A percentile compares a stretch with the other conserved stretches of the same genome.
phyloP scores from a whole-genome alignment of 2,329 filamentous ascomycete genomes.

The Scortechinia acanthostroma region DNA sequence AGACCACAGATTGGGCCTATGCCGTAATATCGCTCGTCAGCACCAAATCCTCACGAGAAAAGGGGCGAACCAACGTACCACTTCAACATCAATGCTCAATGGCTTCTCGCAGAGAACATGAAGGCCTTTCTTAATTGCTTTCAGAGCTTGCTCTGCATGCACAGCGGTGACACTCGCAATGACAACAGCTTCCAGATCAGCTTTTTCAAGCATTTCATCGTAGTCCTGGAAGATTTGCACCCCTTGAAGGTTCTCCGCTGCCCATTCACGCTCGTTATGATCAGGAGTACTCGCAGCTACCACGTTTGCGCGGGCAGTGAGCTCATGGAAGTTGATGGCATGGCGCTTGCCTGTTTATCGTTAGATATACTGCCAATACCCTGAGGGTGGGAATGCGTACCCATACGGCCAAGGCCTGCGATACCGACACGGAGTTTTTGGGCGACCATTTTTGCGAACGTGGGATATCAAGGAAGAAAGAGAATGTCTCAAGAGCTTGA shows the following conservation, averaged over 20 bases:
- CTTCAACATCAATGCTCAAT: conserved; percentile 18
- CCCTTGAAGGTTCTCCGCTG: conserved; percentile 5
- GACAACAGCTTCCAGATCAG: conserved; percentile 7
- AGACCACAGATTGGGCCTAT: conserved; percentile 17
- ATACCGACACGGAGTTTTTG: conserved; percentile 32
- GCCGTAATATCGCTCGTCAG: not conserved
- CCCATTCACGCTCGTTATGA: conserved; percentile 20
- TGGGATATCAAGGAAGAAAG: not conserved
- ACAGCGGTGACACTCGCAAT: conserved; percentile 21
- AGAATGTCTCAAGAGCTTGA: no score
- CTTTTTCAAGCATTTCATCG: conserved; percentile 5
- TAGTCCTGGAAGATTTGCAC: conserved; percentile 5
- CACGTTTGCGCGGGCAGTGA: conserved; percentile 31
- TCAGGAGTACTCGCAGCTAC: conserved; percentile 36
- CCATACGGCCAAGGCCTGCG: conserved; percentile 38
- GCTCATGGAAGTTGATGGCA: conserved; percentile 34
- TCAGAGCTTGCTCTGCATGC: conserved; percentile 19
- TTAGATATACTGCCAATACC: not conserved
- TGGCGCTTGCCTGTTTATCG: conserved; percentile 22
- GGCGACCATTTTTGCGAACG: not conserved
- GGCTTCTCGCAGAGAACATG: conserved; percentile 29
- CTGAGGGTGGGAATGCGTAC: conserved; percentile 9
- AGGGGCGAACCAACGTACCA: conserved; percentile 10
- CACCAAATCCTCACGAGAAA: not conserved
- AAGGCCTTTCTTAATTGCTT: conserved; percentile 20